These are phyloP conservation scores for Phytophthora quininea DNA, from an alignment of 352 stramenopile genomes.

Conservation along the genomic window DNA sequence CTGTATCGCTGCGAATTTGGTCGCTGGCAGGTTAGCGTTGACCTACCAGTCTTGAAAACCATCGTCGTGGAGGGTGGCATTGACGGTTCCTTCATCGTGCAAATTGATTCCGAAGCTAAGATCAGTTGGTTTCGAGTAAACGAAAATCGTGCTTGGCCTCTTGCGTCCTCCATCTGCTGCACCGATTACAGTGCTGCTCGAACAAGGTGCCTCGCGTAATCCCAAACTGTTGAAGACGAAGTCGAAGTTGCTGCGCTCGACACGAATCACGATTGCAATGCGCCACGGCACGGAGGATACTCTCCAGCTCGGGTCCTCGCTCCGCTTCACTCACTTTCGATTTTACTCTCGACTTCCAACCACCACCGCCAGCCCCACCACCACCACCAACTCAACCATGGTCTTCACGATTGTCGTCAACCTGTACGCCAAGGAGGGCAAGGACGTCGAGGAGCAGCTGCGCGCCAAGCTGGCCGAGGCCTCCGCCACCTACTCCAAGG, in stretches of 20 bases:
- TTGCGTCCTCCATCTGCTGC: slow-evolving; percentile 1
- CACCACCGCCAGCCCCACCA: slow-evolving; percentile 6
- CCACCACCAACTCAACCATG: slow-evolving; percentile 15
- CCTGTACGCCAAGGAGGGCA: slow-evolving; percentile 26
- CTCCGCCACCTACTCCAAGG: slow-evolving; percentile 23
- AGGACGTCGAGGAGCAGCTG: slow-evolving; percentile 24
- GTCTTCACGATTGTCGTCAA: slow-evolving; percentile 24
- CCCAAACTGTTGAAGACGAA: background rate
- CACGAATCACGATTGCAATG: too few relatives aligned
- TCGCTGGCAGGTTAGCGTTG: too few relatives aligned
- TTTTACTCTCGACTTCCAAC: slow-evolving; percentile 17
- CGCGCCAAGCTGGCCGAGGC: slow-evolving; percentile 22
- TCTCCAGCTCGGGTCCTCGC: background rate
- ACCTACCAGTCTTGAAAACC: too few relatives aligned
- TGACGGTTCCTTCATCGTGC: background rate
- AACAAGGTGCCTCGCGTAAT: background rate
- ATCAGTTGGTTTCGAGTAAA: background rate
- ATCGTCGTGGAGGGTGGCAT: too few relatives aligned
- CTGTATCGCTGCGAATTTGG: too few relatives aligned
- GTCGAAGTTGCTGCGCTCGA: background rate
- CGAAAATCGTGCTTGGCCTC: background rate
- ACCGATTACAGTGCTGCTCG: background rate
- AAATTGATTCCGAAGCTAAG: background rate
- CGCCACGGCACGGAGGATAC: background rate
- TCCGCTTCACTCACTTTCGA: slow-evolving; percentile 22